These are phyloP conservation scores for Naegleria gruberi DNA, from an alignment of 208 protist species.

Conservation along the genomic window DNA sequence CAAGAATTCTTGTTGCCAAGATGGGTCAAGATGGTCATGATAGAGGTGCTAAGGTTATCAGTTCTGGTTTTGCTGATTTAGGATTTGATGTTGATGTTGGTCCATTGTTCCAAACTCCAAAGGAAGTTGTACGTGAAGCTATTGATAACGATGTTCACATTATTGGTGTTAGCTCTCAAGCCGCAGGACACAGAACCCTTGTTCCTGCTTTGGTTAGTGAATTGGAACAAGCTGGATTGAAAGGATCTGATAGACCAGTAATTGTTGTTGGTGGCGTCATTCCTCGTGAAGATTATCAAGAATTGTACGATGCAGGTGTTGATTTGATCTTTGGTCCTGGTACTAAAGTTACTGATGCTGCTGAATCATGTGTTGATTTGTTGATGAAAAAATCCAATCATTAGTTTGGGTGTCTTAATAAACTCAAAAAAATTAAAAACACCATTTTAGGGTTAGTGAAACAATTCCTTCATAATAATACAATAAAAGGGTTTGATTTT, in stretches of 20 bases:
- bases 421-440: too few relatives aligned
- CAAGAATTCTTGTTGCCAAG: constrained; percentile 87
- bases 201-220: constrained; percentile 74
- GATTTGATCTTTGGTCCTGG: constrained; percentile 82
- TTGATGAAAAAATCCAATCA: background rate
- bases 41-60: constrained; percentile 85
- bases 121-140: constrained; percentile 68
- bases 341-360: constrained; percentile 38
- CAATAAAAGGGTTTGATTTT: too few relatives aligned
- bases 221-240: constrained; percentile 57
- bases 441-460: too few relatives aligned
- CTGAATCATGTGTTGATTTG: background rate
- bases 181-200: constrained; percentile 71
- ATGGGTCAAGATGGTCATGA: constrained; percentile 94
- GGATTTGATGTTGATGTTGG: constrained; percentile 92
- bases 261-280: constrained; percentile 63
- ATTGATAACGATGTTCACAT: constrained; percentile 89
- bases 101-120: constrained; percentile 73
- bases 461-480: too few relatives aligned
- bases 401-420: background rate
- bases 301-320: constrained; percentile 75
- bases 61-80: constrained; percentile 85
- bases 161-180: constrained; percentile 64
- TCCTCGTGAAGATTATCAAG: constrained; percentile 65
- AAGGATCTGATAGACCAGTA: constrained; percentile 46